These are phyloP conservation scores for Trichoderma sp. DNA, from an alignment of 2,329 filamentous ascomycete genomes.

Conservation along the genomic window DNA sequence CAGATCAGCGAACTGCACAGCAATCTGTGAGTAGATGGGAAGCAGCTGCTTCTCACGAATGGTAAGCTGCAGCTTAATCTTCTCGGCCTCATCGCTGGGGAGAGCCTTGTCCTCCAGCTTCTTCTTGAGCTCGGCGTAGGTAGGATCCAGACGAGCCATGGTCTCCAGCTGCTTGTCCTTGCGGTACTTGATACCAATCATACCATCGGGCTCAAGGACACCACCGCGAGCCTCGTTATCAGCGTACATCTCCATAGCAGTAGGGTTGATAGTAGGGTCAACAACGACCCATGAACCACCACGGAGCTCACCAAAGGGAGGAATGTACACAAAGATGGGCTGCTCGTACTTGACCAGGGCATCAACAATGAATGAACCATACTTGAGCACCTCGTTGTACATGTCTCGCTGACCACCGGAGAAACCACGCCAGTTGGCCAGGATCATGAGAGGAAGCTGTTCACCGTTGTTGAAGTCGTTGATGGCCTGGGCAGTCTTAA, in stretches of 20 bases:
- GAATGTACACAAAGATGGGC: slow-evolving; percentile 98
- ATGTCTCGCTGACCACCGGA: slow-evolving; percentile 99
- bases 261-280: slow-evolving; percentile 95
- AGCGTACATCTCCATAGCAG: slow-evolving; percentile 99
- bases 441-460: slow-evolving; percentile 97
- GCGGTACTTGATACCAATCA: slow-evolving; percentile 97
- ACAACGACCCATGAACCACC: slow-evolving; percentile 99
- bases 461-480: slow-evolving; percentile 99
- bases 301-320: slow-evolving; percentile 92
- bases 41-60: slow-evolving; percentile 84
- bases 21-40: slow-evolving; percentile 92
- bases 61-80: slow-evolving; percentile 81
- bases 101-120: slow-evolving; percentile 65
- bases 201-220: slow-evolving; percentile 97
- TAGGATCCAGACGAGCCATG: slow-evolving; percentile 89
- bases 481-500: slow-evolving; percentile 99
- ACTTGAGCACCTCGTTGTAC: slow-evolving; percentile 99
- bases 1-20: slow-evolving; percentile 94
- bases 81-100: slow-evolving; percentile 70
- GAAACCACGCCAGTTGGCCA: slow-evolving; percentile 99
- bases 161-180: slow-evolving; percentile 97
- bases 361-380: slow-evolving; percentile 98
- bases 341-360: slow-evolving; percentile 98
- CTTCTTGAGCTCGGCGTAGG: slow-evolving; percentile 82
- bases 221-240: slow-evolving; percentile 93